Evolutionary conservation across 1,139 yeast genomes (phyloP).

Genomic region (Wickerhamomyces sp.): DNA sequence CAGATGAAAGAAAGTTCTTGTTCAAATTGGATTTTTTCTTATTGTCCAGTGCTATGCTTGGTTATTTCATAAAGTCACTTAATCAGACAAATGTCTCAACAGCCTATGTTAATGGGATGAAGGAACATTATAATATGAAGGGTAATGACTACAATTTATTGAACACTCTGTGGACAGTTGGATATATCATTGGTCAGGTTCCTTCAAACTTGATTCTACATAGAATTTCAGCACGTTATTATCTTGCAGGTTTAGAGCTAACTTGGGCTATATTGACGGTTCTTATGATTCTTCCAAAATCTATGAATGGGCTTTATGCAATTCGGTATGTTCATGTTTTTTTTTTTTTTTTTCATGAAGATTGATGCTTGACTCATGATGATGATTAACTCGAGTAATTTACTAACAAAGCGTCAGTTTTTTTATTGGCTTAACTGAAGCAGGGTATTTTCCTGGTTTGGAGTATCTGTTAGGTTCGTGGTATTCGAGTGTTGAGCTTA

Average conservation of each 20-base stretch:
- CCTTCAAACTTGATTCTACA: background rate
- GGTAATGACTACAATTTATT: background rate
- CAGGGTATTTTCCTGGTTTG: conserved; percentile 42
- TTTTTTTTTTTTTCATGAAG: too few species aligned
- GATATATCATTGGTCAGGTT: background rate
- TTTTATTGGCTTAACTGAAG: conserved; percentile 49
- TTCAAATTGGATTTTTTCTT: conserved; percentile 38
- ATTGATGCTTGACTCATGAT: too few species aligned
- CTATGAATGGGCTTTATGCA: background rate
- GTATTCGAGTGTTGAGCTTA: conserved; percentile 38
- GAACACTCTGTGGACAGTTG: background rate
- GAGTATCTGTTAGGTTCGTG: conserved; percentile 40
- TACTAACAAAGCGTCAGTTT: conserved; percentile 35
- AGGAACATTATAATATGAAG: background rate
- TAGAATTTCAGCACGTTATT: background rate
- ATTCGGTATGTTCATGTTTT: background rate
- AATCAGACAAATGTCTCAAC: background rate
- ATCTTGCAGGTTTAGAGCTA: background rate
- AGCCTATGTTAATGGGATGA: background rate
- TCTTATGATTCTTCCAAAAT: background rate
- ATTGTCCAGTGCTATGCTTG: conserved; percentile 28
- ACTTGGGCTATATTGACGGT: background rate
- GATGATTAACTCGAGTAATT: too few species aligned
- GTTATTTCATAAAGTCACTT: background rate
- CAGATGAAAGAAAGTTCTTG: conserved; percentile 34